These are phyloP conservation scores for Phytopythium aichiense DNA, from an alignment of 352 stramenopile species.

Conservation along the genomic window DNA sequence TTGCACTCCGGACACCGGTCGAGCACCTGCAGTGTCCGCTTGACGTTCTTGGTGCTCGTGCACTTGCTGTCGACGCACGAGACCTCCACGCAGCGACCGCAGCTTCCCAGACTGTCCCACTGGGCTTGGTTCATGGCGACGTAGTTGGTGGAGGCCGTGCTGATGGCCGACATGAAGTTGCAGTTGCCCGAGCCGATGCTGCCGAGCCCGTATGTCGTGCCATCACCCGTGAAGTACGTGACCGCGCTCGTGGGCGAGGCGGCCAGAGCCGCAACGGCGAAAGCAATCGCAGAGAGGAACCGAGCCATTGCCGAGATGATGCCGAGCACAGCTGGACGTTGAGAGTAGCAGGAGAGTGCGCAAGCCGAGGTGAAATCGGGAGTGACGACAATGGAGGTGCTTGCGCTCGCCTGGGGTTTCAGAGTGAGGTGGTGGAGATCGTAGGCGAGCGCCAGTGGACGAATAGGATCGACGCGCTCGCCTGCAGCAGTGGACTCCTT, in stretches of 20 bases:
- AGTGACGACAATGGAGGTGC: background rate
- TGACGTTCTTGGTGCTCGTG: slow-evolving; percentile 14
- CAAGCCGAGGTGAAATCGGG: background rate
- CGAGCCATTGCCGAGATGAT: background rate
- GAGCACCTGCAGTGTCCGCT: slow-evolving; percentile 18
- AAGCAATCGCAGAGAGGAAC: background rate
- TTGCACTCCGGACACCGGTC: slow-evolving; percentile 39
- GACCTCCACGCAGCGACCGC: slow-evolving; percentile 42
- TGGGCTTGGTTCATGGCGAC: slow-evolving; percentile 45
- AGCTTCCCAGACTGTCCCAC: slow-evolving; percentile 32
- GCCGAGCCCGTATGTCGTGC: slow-evolving; percentile 41
- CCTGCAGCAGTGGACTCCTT: too few species aligned
- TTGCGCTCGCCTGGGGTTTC: too few species aligned
- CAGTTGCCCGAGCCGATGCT: slow-evolving; percentile 36
- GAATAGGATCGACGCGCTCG: too few species aligned
- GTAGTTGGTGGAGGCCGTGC: slow-evolving; percentile 31
- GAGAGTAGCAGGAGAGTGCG: too few species aligned
- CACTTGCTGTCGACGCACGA: slow-evolving; percentile 26
- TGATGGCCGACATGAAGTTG: slow-evolving; percentile 39
- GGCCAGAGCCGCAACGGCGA: background rate
- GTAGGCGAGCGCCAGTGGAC: too few species aligned
- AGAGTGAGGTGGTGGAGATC: too few species aligned
- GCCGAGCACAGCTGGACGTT: too few species aligned
- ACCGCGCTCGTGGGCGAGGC: background rate
- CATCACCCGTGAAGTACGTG: slow-evolving; percentile 29